Conservation (phyloP, 306 rosid species). For the Prosopis cineraria region DNA sequence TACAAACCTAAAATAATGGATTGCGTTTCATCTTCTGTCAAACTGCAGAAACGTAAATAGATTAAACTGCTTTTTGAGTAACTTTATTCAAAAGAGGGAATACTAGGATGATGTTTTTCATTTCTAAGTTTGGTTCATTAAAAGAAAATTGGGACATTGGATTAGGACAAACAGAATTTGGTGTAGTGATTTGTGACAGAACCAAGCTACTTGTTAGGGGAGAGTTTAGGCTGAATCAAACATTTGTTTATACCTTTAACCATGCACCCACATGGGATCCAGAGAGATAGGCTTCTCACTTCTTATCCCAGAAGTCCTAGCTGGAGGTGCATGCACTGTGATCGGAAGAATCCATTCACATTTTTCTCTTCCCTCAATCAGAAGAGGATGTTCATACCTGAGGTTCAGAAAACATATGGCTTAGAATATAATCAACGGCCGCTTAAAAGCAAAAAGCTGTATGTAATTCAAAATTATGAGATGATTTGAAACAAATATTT, state of each 20-base stretch:
- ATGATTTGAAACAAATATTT: conserved; percentile 3
- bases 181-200: neutral
- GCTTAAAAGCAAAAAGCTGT: neutral
- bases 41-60: conserved; percentile 34
- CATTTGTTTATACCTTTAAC: conserved; percentile 50
- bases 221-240: conserved; percentile 4
- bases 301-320: conserved; percentile 59
- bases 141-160: conserved; percentile 5
- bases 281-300: conserved; percentile 67
- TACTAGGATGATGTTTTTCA: neutral
- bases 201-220: neutral
- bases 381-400: conserved; percentile 95
- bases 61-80: neutral
- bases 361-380: conserved; percentile 86
- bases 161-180: neutral
- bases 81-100: neutral
- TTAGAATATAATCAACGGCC: neutral
- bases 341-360: conserved; percentile 96
- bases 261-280: conserved; percentile 71
- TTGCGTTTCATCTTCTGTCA: conserved; percentile 24
- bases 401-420: conserved; percentile 32
- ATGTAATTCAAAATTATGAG: conserved; percentile 1
- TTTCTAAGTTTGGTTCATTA: neutral
- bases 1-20: neutral
- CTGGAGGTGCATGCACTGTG: conserved; percentile 88